Evolutionary conservation across 495 filamentous ascomycete genomes (phyloP), one percentile per base, ranked within the genome.

Genomic region (Xylaria castorea): DNA sequence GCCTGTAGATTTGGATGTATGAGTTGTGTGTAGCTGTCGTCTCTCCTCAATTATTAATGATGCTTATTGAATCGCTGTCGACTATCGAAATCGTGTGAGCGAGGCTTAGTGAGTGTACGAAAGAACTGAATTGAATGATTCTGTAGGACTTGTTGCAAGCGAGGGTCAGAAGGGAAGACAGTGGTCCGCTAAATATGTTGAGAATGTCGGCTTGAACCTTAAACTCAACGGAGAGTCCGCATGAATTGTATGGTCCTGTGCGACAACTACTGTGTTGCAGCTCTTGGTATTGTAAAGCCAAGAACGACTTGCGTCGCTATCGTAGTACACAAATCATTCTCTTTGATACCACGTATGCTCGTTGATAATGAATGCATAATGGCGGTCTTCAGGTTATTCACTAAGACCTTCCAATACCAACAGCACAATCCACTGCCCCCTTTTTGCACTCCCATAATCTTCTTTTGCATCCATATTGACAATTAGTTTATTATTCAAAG

Each of bases 221-320:
- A 42, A 25, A 66, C 50, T 44, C 18, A 5, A 18, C 30, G n/a
- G 46, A 18, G 20, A 20, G 14, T 14, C 32, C 4, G 66, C 32
- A 27, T 68, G 32, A 57, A 55, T 50, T 12, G 48, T 68, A 68
- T 50, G n/a, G 42, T 68, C 11, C 18, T 38, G 22, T 57, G 18
- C 18, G 18, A 57, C 50, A 22, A 5, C 42, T 57, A 68, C 48
- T 68, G 66, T 68, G 34, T 44, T 40, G 36, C 36, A n/a, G 50
- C 22, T 57, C 50, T 42, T 22, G 34, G 66, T 68, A 64, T 5
- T 16, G 8, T 7, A 36, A 53, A 36, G 66, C 66, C 48, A 55
- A 57, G 66, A 30, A 42, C 2, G 18, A 14, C 65, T 67, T 67
- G 65, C 65, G 44, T 57, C 42, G 22, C 50, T 18, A 30, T 30